phyloP scores from a whole-genome alignment of 177 flowering plant species.

The Vitis hybrid region DNA sequence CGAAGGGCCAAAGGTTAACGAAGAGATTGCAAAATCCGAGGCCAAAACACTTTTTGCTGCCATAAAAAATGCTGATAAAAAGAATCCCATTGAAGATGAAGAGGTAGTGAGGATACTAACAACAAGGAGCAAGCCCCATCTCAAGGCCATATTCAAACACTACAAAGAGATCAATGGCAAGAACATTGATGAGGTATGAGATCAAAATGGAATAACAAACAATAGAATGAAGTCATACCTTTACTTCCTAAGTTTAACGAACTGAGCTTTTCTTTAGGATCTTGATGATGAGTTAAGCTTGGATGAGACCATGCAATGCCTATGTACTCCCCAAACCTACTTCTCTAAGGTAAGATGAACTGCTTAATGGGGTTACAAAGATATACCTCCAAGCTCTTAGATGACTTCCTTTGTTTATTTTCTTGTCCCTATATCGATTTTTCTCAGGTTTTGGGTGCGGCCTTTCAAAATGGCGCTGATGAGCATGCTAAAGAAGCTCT shows the following conservation, averaged over 20 bases:
- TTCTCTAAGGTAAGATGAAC: constrained; percentile 51
- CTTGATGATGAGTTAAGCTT: constrained; percentile 33
- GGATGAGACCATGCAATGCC: constrained; percentile 49
- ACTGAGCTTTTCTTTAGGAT: constrained; percentile 35
- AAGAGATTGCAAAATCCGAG: constrained; percentile 61
- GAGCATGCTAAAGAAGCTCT: constrained; percentile 54
- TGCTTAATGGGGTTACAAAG: no score
- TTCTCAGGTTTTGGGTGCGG: constrained; percentile 46
- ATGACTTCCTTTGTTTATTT: neutral
- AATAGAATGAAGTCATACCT: no score
- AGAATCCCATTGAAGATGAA: constrained; percentile 43
- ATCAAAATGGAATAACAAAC: no score
- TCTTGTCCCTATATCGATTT: neutral
- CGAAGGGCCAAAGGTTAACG: constrained; percentile 57
- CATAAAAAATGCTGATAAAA: constrained; percentile 30
- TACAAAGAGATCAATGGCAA: constrained; percentile 43
- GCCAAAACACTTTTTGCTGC: constrained; percentile 53
- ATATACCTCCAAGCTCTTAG: no score
- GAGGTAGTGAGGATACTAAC: constrained; percentile 66
- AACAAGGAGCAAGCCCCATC: constrained; percentile 80
- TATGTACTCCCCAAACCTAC: constrained; percentile 49
- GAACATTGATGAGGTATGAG: constrained; percentile 44
- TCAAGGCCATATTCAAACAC: constrained; percentile 37
- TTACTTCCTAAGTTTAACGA: neutral
- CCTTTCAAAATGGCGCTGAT: constrained; percentile 39